These are phyloP conservation scores for Tritrichomonas foetus DNA, from an alignment of 208 protist species.

Conservation along the genomic window DNA sequence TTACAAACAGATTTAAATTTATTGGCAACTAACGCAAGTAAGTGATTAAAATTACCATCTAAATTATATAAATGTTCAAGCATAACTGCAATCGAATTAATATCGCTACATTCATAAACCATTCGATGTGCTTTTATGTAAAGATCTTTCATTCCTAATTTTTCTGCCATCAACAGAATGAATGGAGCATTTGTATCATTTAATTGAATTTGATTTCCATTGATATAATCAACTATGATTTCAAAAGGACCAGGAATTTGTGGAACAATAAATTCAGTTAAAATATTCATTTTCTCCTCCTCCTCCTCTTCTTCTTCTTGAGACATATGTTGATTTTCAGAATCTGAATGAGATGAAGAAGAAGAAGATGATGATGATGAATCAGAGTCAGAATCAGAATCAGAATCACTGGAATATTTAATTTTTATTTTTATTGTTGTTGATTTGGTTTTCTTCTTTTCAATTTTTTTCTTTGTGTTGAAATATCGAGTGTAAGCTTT, in stretches of 20 bases:
- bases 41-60: not conserved
- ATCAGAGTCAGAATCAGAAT: too few species aligned
- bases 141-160: not conserved
- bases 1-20: not conserved
- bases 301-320: too few species aligned
- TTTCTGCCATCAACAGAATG: not conserved
- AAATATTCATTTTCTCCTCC: not conserved
- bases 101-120: not conserved
- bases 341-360: too few species aligned
- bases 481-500: not conserved
- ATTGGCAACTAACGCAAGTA: not conserved
- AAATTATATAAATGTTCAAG: not conserved
- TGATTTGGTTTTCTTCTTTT: too few species aligned
- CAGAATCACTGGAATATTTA: too few species aligned
- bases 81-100: not conserved
- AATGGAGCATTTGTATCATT: not conserved
- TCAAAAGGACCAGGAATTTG: conserved; percentile 19
- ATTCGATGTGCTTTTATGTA: not conserved
- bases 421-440: too few species aligned
- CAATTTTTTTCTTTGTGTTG: too few species aligned
- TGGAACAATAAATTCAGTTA: not conserved
- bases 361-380: too few species aligned
- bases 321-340: too few species aligned
- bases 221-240: not conserved
- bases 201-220: not conserved